Evolutionary conservation across 1,284 basidiomycete genomes (phyloP).

Genomic region (Puccinia horiana): DNA sequence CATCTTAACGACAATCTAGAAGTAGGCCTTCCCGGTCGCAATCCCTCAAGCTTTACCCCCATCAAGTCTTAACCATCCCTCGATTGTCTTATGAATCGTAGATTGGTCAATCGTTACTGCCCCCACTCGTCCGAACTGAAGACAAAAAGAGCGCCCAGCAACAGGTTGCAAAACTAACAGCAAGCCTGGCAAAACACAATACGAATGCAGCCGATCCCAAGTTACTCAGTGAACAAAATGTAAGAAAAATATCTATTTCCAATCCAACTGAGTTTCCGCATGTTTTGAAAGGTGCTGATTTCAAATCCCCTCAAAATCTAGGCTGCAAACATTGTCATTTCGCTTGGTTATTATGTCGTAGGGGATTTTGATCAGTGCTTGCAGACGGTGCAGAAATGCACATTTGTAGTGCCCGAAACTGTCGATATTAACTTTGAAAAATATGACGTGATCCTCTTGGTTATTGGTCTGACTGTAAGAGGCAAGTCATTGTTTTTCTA

Average conservation of each 20-base stretch:
- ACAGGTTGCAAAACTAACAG: conserved; percentile 6
- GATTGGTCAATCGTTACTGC: conserved; percentile 1
- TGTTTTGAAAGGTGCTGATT: neutral
- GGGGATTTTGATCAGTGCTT: conserved; percentile 17
- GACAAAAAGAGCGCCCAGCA: neutral
- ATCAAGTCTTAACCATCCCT: neutral
- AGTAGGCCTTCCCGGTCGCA: conserved; percentile 23
- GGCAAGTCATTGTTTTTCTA: neutral
- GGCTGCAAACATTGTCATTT: conserved; percentile 41
- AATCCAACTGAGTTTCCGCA: neutral
- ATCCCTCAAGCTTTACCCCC: neutral
- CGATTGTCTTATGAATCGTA: neutral
- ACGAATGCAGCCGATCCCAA: conserved; percentile 15
- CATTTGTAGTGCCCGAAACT: conserved; percentile 20
- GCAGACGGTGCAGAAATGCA: conserved; percentile 12
- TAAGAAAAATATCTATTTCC: neutral
- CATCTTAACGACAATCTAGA: conserved; percentile 31
- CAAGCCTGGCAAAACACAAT: conserved; percentile 1
- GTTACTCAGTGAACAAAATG: conserved; percentile 26
- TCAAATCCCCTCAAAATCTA: neutral
- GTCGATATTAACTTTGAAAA: conserved; percentile 24
- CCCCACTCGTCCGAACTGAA: conserved; percentile 20
- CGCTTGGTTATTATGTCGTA: conserved; percentile 15
- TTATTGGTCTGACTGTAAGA: conserved; percentile 24
- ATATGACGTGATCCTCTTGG: conserved; percentile 29